Base-by-base conservation (phyloP, 1,284 basidiomycete genomes). In the Mycena sp. region DNA sequence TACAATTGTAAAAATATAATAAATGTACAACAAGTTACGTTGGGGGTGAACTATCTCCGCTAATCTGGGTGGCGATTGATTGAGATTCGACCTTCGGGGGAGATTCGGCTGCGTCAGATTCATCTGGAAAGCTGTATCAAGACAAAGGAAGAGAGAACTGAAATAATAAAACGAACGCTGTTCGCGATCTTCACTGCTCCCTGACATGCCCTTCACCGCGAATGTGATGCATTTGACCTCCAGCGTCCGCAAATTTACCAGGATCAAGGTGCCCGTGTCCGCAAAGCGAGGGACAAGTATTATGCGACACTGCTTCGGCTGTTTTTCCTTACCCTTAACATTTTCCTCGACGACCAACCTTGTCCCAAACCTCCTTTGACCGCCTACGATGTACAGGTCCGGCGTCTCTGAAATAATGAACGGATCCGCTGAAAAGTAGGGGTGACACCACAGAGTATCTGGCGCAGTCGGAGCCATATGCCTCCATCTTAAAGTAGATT, bases 401-500 rank as follows among this genome's bases (percentile, higher is more conserved):
- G 98, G 98, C 9, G 93, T 90, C 72, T 91, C 84, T 26, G 82
- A 76, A 40, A 99, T 82, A 60, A 98, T 84, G 77, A 99, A 99
- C 0, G 98, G 98, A 75, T 99, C 98, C 10, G 81, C 80, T 38
- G 88, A 84, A 54, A 93, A 89, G 80, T 93, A 99, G 10, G 98
- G 98, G 75, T 98, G 97, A 73, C 97, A 98, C 95, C 96, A 99
- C 1, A 99, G 84, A 1, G 98, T 99, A 77, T 99, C 98, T 14
- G 98, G 98, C 14, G 97, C 96, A 1, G 97, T 99, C 0, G 98
- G 98, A 11, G 98, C 97, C 70, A 98, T 87, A 78, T 99, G 98
- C 65, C 95, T 85, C 98, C 96, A 99, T 72, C 86, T 87, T 12
- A 99, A 82, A 16, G 95, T 96, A 50, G 90, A 84, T 67, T 88